These are phyloP conservation scores for Rhizopogon salebrosus DNA, from an alignment of 768 basidiomycete species.

Conservation along the genomic window DNA sequence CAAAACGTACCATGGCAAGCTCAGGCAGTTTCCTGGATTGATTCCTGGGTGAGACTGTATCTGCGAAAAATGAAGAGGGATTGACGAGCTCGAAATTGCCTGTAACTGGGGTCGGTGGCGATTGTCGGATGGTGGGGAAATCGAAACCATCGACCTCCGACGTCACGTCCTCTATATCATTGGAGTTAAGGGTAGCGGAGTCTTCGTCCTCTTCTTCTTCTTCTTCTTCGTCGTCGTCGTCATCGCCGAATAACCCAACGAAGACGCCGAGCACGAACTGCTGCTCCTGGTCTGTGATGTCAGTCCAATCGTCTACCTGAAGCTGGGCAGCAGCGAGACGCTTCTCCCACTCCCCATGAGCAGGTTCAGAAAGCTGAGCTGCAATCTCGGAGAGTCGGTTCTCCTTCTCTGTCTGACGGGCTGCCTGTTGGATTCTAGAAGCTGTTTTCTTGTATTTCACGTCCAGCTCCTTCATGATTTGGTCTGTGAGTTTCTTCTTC, in stretches of 20 bases:
- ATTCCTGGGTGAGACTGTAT: conserved; percentile 15
- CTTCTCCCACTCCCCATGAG: conserved; percentile 29
- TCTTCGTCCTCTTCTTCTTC: conserved; percentile 16
- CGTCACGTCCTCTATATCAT: conserved; percentile 4
- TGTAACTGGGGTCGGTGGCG: conserved; percentile 1
- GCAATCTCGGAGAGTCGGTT: conserved; percentile 18
- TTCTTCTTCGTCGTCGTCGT: conserved; percentile 21
- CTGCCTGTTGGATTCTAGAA: conserved; percentile 21
- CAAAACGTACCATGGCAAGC: conserved; percentile 23
- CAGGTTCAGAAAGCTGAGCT: conserved; percentile 22
- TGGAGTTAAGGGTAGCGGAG: not conserved
- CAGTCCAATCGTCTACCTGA: conserved; percentile 25
- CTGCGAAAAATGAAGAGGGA: conserved; percentile 21
- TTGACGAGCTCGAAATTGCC: conserved; percentile 16
- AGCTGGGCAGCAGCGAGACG: conserved; percentile 25
- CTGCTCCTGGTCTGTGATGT: conserved; percentile 28
- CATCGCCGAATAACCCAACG: conserved; percentile 20
- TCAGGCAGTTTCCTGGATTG: conserved; percentile 24
- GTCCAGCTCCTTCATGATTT: conserved; percentile 25
- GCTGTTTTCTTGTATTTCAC: conserved; percentile 25
- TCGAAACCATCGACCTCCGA: conserved; percentile 1
- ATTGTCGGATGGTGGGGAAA: not conserved
- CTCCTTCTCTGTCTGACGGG: conserved; percentile 24
- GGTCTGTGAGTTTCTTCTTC: conserved; percentile 22
- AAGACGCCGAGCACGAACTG: conserved; percentile 26